Conservation (phyloP, 2,329 filamentous ascomycete species). For the Lachnellula willkommii region DNA sequence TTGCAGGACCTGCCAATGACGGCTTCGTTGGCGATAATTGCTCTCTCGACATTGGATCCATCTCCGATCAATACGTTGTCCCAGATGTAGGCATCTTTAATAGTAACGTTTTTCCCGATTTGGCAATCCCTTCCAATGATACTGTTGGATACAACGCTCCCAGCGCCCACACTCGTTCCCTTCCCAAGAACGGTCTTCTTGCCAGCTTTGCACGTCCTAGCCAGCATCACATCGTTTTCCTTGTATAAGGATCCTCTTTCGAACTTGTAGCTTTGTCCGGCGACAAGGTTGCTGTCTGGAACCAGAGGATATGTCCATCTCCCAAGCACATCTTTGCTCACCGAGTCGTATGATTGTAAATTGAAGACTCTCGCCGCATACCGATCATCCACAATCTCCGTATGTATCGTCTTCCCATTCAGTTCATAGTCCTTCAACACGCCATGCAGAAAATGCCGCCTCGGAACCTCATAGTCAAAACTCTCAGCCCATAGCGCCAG, state of each 20-base stretch:
- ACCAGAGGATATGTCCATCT: conserved; percentile 86
- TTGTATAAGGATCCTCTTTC: conserved; percentile 67
- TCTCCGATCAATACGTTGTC: conserved; percentile 75
- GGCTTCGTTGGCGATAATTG: conserved; percentile 71
- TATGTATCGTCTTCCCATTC: conserved; percentile 94
- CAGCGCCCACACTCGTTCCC: conserved; percentile 68
- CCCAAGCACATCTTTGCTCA: conserved; percentile 79
- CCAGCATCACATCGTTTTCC: conserved; percentile 71
- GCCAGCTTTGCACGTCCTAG: conserved; percentile 64
- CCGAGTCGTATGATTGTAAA: conserved; percentile 81
- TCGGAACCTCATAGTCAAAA: conserved; percentile 90
- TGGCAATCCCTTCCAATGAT: conserved; percentile 79
- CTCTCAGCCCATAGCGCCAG: conserved; percentile 94
- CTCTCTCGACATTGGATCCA: conserved; percentile 61
- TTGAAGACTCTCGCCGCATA: conserved; percentile 85
- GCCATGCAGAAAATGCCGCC: conserved; percentile 83
- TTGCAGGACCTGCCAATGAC: conserved; percentile 65
- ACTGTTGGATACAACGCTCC: conserved; percentile 65
- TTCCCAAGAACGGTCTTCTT: conserved; percentile 70
- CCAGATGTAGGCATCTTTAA: conserved; percentile 83
- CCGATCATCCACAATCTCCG: conserved; percentile 73
- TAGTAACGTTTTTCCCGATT: conserved; percentile 76
- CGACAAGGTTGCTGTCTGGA: conserved; percentile 80
- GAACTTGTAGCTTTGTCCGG: conserved; percentile 69
- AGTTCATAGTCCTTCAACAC: conserved; percentile 95